A percentile compares a stretch with the other conserved stretches of the same genome.
Conservation (phyloP, 177 flowering plant genomes). For the Telopea speciosissima region DNA sequence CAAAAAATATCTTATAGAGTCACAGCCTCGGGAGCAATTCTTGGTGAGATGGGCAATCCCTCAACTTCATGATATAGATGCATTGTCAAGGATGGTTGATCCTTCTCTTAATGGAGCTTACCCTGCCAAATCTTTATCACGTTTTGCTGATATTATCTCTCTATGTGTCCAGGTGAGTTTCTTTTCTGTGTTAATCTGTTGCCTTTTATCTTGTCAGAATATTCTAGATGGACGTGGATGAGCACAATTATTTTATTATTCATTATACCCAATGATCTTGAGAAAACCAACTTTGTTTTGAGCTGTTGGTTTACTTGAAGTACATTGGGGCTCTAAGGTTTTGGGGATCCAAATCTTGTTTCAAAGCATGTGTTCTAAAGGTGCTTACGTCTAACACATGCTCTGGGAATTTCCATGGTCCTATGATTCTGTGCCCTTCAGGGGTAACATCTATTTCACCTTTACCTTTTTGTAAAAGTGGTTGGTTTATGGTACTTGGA, state of each 20-base stretch:
- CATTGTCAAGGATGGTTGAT: slow-evolving; percentile 88
- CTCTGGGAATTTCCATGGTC: neutral
- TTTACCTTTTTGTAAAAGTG: too few species aligned
- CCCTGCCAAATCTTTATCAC: slow-evolving; percentile 78
- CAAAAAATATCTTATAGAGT: slow-evolving; percentile 31
- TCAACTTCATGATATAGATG: slow-evolving; percentile 91
- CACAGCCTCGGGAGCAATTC: slow-evolving; percentile 61
- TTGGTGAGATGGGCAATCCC: slow-evolving; percentile 89
- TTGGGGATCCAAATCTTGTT: neutral
- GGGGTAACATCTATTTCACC: too few species aligned
- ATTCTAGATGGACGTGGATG: too few species aligned
- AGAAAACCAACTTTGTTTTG: neutral
- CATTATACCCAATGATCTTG: too few species aligned
- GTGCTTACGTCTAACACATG: neutral
- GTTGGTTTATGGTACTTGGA: too few species aligned
- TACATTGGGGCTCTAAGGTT: neutral
- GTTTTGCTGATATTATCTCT: slow-evolving; percentile 85
- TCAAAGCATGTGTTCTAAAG: neutral
- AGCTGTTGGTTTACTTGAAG: too few species aligned
- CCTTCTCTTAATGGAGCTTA: slow-evolving; percentile 71
- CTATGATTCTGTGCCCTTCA: neutral
- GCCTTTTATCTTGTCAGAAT: too few species aligned
- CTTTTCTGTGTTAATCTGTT: neutral
- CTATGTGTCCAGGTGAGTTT: slow-evolving; percentile 77
- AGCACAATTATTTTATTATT: too few species aligned